Conservation (phyloP, 345 rosid species). For the Crucihimalaya himalaica region DNA sequence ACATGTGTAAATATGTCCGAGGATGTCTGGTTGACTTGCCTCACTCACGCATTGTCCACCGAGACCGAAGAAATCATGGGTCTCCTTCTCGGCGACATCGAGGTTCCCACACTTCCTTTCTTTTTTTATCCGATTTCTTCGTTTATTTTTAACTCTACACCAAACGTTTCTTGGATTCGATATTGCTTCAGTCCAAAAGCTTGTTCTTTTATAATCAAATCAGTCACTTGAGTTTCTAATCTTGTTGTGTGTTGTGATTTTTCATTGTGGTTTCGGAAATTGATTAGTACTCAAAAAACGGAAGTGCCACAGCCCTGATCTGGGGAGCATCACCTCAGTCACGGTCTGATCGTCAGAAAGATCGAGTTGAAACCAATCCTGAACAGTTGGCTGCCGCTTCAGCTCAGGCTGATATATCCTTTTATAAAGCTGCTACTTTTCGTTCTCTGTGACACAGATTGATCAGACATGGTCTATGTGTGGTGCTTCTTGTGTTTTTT, state of each 20-base stretch:
- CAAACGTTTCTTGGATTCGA: neutral
- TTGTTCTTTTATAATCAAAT: neutral
- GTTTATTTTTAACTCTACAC: neutral
- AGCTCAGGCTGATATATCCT: conserved; percentile 99
- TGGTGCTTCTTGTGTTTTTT: neutral
- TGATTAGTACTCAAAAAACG: conserved; percentile 66
- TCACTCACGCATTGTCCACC: conserved; percentile 95
- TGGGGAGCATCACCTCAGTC: conserved; percentile 99
- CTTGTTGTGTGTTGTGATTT: neutral
- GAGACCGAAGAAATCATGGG: conserved; percentile 99
- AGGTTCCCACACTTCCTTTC: conserved; percentile 47
- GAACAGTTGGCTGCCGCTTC: conserved; percentile 99
- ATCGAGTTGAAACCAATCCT: conserved; percentile 96
- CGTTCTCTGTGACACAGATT: neutral
- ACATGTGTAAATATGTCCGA: conserved; percentile 84
- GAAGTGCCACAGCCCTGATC: conserved; percentile 77
- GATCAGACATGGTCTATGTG: neutral
- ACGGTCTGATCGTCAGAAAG: conserved; percentile 92
- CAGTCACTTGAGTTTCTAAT: neutral
- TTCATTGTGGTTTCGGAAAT: conserved; percentile 31
- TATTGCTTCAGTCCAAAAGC: neutral
- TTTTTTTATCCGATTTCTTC: neutral
- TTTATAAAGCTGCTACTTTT: neutral
- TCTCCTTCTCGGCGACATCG: conserved; percentile 94
- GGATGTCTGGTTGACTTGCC: conserved; percentile 94